A percentile compares a stretch with the other conserved stretches of the same genome.
Evolutionary conservation across 108 stramenopile species (phyloP).

Genomic region (Nitzschia inconspicua): DNA sequence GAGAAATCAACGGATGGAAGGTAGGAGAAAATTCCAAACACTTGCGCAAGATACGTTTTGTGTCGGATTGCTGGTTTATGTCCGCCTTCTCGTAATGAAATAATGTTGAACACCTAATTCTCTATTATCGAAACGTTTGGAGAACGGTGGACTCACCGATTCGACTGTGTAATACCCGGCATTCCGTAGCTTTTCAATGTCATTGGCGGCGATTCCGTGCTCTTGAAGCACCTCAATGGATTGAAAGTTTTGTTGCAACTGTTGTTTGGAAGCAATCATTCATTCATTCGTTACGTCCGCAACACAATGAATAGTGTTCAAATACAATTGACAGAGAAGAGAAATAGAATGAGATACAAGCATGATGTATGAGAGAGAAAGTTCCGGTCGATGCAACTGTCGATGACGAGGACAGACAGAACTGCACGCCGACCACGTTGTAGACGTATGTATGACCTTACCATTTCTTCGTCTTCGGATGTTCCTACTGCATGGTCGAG

Average conservation of each 20-base stretch:
- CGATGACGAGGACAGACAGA: too few species aligned
- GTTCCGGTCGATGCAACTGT: too few species aligned
- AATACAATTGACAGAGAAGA: too few species aligned
- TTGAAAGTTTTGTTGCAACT: too few species aligned
- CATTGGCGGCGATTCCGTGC: constrained; percentile 94
- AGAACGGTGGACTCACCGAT: constrained; percentile 49
- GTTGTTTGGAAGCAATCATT: too few species aligned
- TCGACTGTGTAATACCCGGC: constrained; percentile 98
- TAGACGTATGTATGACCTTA: not conserved
- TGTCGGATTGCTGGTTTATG: not conserved
- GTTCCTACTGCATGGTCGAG: not conserved
- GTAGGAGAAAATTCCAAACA: not conserved
- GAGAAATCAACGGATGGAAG: not conserved
- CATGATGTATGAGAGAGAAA: too few species aligned
- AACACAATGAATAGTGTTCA: too few species aligned
- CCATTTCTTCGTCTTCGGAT: not conserved
- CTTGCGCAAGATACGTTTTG: not conserved
- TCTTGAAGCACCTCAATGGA: constrained; percentile 82
- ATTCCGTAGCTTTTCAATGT: constrained; percentile 94
- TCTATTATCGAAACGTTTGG: not conserved
- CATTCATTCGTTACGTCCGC: too few species aligned
- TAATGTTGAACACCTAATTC: not conserved
- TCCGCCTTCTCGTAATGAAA: not conserved
- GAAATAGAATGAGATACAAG: too few species aligned
- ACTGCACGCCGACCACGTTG: too few species aligned